Evolutionary conservation across 2,329 filamentous ascomycete species (phyloP).

Genomic region (Eurotiales sp.): DNA sequence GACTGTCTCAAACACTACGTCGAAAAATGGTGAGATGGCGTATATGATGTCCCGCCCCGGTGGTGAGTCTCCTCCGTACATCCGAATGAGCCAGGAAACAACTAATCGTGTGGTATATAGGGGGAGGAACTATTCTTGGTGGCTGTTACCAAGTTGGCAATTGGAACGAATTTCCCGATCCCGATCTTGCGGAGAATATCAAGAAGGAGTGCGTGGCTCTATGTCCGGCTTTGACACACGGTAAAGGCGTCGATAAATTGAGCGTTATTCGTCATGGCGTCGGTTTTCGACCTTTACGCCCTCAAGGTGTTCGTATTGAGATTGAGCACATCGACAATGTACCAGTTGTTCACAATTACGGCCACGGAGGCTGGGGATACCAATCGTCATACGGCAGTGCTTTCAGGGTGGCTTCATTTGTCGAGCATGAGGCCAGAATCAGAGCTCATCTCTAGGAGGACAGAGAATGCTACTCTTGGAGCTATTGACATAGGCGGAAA

Average conservation of each 20-base stretch:
- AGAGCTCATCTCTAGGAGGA: too few relatives aligned
- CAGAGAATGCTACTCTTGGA: too few relatives aligned
- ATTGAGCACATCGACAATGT: slow-evolving; percentile 62
- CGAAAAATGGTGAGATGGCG: slow-evolving; percentile 65
- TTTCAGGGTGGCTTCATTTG: too few relatives aligned
- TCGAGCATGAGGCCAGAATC: too few relatives aligned
- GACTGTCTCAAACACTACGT: slow-evolving; percentile 61
- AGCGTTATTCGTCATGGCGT: slow-evolving; percentile 78
- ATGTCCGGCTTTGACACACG: slow-evolving; percentile 34
- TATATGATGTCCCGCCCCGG: slow-evolving; percentile 80
- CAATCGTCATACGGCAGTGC: slow-evolving; percentile 67
- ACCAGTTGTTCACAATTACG: slow-evolving; percentile 47
- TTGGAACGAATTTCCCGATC: slow-evolving; percentile 76
- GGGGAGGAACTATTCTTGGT: slow-evolving; percentile 79
- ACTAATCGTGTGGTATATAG: slow-evolving; percentile 14
- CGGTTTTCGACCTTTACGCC: slow-evolving; percentile 71
- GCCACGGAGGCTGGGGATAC: slow-evolving; percentile 58
- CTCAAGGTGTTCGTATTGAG: slow-evolving; percentile 72
- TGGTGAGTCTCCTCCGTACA: slow-evolving; percentile 4
- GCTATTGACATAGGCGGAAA: too few relatives aligned
- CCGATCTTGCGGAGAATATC: slow-evolving; percentile 74
- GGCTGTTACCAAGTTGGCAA: slow-evolving; percentile 75
- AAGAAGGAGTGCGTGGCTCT: slow-evolving; percentile 62
- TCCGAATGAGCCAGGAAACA: not conserved
- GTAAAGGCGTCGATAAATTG: slow-evolving; percentile 63